phyloP scores from a whole-genome alignment of 805 yeast genomes.

The Saturnispora saitoi region DNA sequence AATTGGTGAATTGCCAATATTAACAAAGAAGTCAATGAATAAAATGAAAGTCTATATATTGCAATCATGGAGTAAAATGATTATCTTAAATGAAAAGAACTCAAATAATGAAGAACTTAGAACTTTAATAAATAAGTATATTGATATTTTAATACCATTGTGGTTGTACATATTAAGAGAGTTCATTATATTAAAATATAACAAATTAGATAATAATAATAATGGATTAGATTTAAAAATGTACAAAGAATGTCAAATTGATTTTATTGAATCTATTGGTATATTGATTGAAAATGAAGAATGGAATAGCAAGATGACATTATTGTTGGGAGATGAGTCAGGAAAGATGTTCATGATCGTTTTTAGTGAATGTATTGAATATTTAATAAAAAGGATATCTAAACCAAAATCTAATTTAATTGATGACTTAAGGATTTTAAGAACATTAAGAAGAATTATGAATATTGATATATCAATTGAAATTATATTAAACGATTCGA shows the following conservation, averaged over 20 bases:
- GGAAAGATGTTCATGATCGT: conserved; percentile 67
- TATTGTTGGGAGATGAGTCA: conserved; percentile 47
- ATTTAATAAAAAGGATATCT: conserved; percentile 41
- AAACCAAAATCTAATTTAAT: conserved; percentile 12
- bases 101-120: conserved; percentile 33
- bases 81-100: conserved; percentile 32
- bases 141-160: conserved; percentile 54
- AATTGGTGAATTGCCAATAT: conserved; percentile 48
- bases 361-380: conserved; percentile 77
- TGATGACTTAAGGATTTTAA: conserved; percentile 30
- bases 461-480: conserved; percentile 48
- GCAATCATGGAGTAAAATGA: conserved; percentile 58
- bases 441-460: conserved; percentile 49
- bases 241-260: conserved; percentile 63
- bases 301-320: conserved; percentile 36
- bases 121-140: conserved; percentile 45
- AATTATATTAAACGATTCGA: conserved; percentile 53
- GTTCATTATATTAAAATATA: conserved; percentile 55
- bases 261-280: conserved; percentile 68
- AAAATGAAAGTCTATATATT: conserved; percentile 52
- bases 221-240: conserved; percentile 37
- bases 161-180: conserved; percentile 78
- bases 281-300: conserved; percentile 40
- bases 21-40: conserved; percentile 38
- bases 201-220: conserved; percentile 17